Percentiles rank a stretch among this genome's conserved stretches.
Conservation (phyloP, 768 basidiomycete species). For the Ramaria sp. region DNA sequence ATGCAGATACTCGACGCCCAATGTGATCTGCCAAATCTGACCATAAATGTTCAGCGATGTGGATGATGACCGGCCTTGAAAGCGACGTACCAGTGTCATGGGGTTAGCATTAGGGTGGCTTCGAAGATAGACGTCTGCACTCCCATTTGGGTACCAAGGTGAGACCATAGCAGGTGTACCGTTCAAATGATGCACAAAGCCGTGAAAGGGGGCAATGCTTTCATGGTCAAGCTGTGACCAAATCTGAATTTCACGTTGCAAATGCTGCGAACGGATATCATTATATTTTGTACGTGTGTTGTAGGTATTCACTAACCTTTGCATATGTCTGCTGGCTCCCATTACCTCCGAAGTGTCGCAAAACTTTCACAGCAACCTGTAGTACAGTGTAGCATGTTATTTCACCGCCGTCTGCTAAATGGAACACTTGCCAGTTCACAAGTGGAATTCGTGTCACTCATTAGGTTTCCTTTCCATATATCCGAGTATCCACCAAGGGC, state of each 20-base stretch:
- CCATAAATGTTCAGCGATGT: background rate
- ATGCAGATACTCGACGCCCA: slow-evolving; percentile 15
- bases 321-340: background rate
- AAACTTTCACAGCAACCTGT: slow-evolving; percentile 2
- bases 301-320: background rate
- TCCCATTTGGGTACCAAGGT: slow-evolving; percentile 4
- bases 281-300: background rate
- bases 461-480: background rate
- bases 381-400: background rate
- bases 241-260: background rate
- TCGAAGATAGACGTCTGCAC: slow-evolving; percentile 2
- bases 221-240: background rate
- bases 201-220: background rate
- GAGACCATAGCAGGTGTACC: background rate
- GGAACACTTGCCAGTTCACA: background rate
- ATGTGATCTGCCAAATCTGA: slow-evolving; percentile 13
- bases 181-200: background rate
- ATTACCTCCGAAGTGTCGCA: background rate
- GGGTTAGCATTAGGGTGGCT: background rate
- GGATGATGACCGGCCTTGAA: background rate
- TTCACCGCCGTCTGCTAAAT: background rate
- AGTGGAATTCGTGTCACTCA: background rate
- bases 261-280: background rate
- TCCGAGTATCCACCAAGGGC: slow-evolving; percentile 1
- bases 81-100: background rate